A percentile compares a stretch with the other conserved stretches of the same genome.
Conservation (phyloP, 1,284 basidiomycete species). For the Malassezia yamatoensis region DNA sequence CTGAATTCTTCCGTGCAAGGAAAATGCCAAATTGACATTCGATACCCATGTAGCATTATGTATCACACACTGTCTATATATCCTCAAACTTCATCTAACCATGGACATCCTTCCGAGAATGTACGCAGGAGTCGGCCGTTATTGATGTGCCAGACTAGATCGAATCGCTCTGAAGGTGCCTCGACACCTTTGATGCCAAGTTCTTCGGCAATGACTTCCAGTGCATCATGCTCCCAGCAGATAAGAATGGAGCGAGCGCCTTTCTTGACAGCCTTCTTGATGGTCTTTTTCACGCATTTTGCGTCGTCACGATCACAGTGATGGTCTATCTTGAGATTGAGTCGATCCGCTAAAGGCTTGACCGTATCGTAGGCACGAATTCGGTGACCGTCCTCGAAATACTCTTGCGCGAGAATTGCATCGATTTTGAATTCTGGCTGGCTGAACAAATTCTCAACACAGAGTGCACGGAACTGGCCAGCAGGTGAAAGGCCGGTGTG, state of each 20-base stretch:
- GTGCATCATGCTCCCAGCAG: slow-evolving; percentile 28
- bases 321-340: slow-evolving; percentile 41
- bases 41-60: not conserved
- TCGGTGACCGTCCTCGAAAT: slow-evolving; percentile 29
- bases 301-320: slow-evolving; percentile 42
- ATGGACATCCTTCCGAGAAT: slow-evolving; percentile 25
- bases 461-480: slow-evolving; percentile 13
- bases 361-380: slow-evolving; percentile 45
- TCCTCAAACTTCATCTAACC: slow-evolving; percentile 13
- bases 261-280: slow-evolving; percentile 27
- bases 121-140: slow-evolving; percentile 16
- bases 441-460: slow-evolving; percentile 12
- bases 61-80: not conserved
- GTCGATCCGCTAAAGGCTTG: slow-evolving; percentile 34
- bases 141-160: slow-evolving; percentile 23
- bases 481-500: slow-evolving; percentile 5
- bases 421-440: slow-evolving; percentile 8
- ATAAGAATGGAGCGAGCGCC: slow-evolving; percentile 20
- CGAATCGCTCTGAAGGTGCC: slow-evolving; percentile 18
- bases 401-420: slow-evolving; percentile 28
- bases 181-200: slow-evolving; percentile 28
- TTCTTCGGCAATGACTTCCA: slow-evolving; percentile 31
- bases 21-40: not conserved
- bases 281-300: slow-evolving; percentile 29
- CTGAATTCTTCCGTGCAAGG: slow-evolving; percentile 24